Conservation (phyloP, 148 eudicot genomes). For the Euryodendron excelsum region DNA sequence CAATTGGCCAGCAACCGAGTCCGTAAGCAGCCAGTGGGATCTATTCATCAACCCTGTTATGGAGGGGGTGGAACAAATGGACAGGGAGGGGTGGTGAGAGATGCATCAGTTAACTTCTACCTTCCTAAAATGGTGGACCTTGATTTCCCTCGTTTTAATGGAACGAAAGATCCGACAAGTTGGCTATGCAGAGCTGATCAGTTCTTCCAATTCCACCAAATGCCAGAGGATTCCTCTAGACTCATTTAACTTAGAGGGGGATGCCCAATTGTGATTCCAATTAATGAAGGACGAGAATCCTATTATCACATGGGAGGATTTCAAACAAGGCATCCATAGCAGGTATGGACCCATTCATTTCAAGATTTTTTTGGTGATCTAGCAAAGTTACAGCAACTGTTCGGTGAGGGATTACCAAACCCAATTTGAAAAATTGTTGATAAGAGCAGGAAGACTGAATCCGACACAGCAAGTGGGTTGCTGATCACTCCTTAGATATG, state of each 20-base stretch:
- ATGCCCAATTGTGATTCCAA: too few relatives aligned
- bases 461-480: neutral
- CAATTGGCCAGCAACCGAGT: neutral
- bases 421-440: neutral
- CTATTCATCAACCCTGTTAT: neutral
- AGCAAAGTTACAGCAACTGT: neutral
- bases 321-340: neutral
- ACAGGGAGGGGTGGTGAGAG: too few relatives aligned
- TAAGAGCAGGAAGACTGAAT: neutral
- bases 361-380: constrained; percentile 5
- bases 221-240: neutral
- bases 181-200: neutral
- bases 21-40: neutral
- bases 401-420: neutral
- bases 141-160: neutral
- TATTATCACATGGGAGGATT: neutral
- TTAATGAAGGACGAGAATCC: neutral
- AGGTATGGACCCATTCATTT: neutral
- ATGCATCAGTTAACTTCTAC: too few relatives aligned
- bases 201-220: too few relatives aligned
- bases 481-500: too few relatives aligned
- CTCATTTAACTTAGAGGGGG: neutral
- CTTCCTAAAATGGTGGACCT: too few relatives aligned
- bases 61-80: too few relatives aligned
- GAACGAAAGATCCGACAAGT: neutral